phyloP scores from a whole-genome alignment of 2,329 filamentous ascomycete species.

The Penicillium sp. region DNA sequence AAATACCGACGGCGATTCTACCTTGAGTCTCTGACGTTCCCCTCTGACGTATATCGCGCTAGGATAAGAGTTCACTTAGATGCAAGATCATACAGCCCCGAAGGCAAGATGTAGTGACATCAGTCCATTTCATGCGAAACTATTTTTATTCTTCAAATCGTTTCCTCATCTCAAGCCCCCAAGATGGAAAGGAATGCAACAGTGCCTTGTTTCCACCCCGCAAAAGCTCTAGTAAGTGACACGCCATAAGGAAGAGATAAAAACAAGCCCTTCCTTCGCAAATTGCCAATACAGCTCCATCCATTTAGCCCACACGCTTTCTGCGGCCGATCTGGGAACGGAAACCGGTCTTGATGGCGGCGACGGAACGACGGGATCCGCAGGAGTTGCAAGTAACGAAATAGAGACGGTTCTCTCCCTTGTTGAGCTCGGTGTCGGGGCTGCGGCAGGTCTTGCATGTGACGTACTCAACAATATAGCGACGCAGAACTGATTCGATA shows the following conservation, averaged over 20 bases:
- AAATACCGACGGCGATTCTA: no score
- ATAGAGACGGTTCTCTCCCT: constrained; percentile 98
- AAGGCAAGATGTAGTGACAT: constrained; percentile 22
- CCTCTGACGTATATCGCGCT: no score
- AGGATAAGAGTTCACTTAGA: no score
- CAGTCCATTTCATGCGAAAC: constrained; percentile 33
- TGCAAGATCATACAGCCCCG: background rate
- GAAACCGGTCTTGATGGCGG: constrained; percentile 99
- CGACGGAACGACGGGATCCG: constrained; percentile 79
- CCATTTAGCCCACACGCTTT: constrained; percentile 78
- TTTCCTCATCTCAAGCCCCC: constrained; percentile 22
- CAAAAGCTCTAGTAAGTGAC: constrained; percentile 19
- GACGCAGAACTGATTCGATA: constrained; percentile 89
- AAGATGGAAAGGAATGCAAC: constrained; percentile 12
- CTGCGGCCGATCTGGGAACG: constrained; percentile 98
- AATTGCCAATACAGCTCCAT: constrained; percentile 12
- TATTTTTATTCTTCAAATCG: constrained; percentile 25
- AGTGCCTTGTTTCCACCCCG: constrained; percentile 17
- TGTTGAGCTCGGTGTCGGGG: constrained; percentile 92
- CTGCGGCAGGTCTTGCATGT: constrained; percentile 98
- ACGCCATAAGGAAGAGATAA: constrained; percentile 25
- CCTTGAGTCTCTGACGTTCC: no score
- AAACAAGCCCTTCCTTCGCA: constrained; percentile 18
- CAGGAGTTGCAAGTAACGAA: constrained; percentile 97
- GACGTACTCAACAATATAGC: constrained; percentile 76